Evolutionary conservation across 2,329 filamentous ascomycete species (phyloP), one percentile per base, ranked within the genome.

Genomic region (Aspergillus puulaauensis): DNA sequence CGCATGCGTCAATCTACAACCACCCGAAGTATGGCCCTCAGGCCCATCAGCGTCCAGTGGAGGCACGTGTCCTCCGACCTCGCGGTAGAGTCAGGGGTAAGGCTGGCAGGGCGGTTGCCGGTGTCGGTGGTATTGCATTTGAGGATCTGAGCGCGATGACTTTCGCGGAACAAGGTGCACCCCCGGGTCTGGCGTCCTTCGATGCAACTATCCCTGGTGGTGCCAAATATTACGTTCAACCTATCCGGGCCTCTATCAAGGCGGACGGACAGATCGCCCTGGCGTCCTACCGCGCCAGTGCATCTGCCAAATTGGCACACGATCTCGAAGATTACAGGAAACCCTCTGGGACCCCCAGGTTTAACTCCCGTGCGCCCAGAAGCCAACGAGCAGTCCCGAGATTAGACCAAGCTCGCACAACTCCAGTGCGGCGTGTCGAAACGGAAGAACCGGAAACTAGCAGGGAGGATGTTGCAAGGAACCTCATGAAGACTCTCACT

Each of bases 1-100:
- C 82, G 12, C 77, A 79, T 54, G 76, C 82, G 21, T 76, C 82
- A 65, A 73, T 85, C 45, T 75, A 80, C 64, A 88, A 88, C 66
- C 84, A 88, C 67, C 83, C 85, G 2, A 68, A 81, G 31, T 82
- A 82, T 63, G 86, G 86, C 4, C 86, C 86, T 9, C 85, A 86
- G 65, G 72, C 72, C 2, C 66, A 74, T 27, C 76, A 76, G 23
- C 67, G 79, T 4, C 85, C 85, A 0, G 77, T 87, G 3, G 71
- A 82, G 59, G 83, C 84, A 4, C 83, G 86, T 61, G 79, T 88
- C 19, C 68, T 89, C 54, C 74, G 79, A 50, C 78, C 81, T 5
- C 79, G 75, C 68, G 69, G 67, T 47, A 68, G 70, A 39, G 68
- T 69, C 44, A 71, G 69, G 57, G 73, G 72, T 54, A 67, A 61